Evolutionary conservation across 345 rosid species (phyloP), one percentile per base, ranked within the genome.

Genomic region (Hibiscus syriacus): DNA sequence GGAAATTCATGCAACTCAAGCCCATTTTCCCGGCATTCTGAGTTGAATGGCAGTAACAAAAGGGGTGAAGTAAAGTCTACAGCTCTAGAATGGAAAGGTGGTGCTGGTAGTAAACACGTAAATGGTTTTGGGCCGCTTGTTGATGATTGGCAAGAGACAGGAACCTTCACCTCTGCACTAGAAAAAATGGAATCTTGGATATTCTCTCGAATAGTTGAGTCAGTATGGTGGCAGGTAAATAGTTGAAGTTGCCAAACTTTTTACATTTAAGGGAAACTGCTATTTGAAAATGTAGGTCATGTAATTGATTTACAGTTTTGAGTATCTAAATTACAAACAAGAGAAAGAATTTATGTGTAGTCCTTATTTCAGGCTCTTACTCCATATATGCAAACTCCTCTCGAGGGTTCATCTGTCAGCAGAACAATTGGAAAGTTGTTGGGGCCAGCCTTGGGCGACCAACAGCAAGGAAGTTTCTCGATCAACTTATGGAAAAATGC

Each of bases 221-320:
- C 99, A 7, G 84, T 92, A 32, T 92, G 98, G 99, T 92, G 99
- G 98, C 98, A 94, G 99, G 99, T 91, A 84, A 68, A 68, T 52
- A n/a, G n/a, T n/a, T n/a, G n/a, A n/a, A 13, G 55, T 26, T 32
- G 62, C 53, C 3, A 48, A 11, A 2, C 48, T 14, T 46, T 6
- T 50, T 50, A 50, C 25, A 25, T 53, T 11, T 7, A 25, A 53
- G 50, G 4, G 67, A 41, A 30, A 1, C 6, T 22, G 19, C 17
- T 39, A 29, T 48, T 48, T 65, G 29, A 48, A 30, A 14, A 65
- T 27, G 43, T 27, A 5, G n/a, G 26, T 27, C 26, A 67, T 53
- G 30, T 20, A 23, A 50, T 48, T 49, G 38, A 34, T 26, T 57
- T 57, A 6, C 20, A 4, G 10, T 49, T 69, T 27, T 41, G 30